phyloP scores from a whole-genome alignment of 2,329 filamentous ascomycete species.

The Pseudogymnoascus sp. region DNA sequence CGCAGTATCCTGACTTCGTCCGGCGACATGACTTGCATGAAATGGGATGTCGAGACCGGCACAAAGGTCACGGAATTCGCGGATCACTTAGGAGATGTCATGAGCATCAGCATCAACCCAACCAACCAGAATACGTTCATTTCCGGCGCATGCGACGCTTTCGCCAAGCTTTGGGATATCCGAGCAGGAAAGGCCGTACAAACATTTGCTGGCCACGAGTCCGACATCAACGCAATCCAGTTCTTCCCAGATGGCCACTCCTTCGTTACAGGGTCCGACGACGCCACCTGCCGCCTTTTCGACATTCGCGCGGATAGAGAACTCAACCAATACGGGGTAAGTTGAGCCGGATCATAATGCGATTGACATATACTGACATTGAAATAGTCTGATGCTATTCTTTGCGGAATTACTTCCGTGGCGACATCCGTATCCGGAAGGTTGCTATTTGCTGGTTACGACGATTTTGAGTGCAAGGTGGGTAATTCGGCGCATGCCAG shows the following conservation, averaged over 20 bases:
- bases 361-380: constrained; percentile 10
- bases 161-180: constrained; percentile 98
- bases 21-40: constrained; percentile 99
- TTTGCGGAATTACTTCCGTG: constrained; percentile 96
- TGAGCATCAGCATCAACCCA: constrained; percentile 99
- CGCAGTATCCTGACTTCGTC: constrained; percentile 95
- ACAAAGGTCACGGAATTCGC: constrained; percentile 97
- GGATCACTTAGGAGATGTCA: constrained; percentile 95
- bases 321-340: constrained; percentile 59
- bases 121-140: constrained; percentile 99
- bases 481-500: constrained; percentile 24
- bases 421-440: constrained; percentile 95
- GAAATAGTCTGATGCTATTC: constrained; percentile 81
- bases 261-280: constrained; percentile 95
- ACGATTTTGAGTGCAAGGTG: constrained; percentile 99
- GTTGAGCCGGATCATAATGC: constrained; percentile 25
- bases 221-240: constrained; percentile 98
- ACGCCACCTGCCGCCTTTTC: constrained; percentile 93
- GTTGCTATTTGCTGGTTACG: constrained; percentile 92
- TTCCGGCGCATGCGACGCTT: constrained; percentile 97
- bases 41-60: constrained; percentile 98
- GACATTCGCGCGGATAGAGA: constrained; percentile 92
- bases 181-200: constrained; percentile 96
- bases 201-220: constrained; percentile 97
- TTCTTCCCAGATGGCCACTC: constrained; percentile 99